A percentile compares a stretch with the other conserved stretches of the same genome.
phyloP scores from a whole-genome alignment of 108 stramenopile genomes.

The Seminavis robusta region DNA sequence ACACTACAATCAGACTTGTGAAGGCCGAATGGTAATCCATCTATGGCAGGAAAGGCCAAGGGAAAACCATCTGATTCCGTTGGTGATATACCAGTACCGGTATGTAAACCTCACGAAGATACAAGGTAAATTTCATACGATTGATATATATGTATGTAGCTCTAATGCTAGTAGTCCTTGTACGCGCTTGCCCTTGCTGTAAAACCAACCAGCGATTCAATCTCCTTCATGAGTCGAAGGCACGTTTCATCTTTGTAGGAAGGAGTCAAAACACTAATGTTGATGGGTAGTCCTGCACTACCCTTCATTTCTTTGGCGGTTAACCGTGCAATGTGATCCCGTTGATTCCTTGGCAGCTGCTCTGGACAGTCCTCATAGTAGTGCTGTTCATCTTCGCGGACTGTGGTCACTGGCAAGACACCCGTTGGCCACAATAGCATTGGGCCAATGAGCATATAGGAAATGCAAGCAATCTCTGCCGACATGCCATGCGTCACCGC shows the following conservation, averaged over 20 bases:
- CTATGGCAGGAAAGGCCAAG: no score
- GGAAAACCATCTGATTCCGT: no score
- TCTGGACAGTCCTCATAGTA: constrained; percentile 6
- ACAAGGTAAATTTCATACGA: no score
- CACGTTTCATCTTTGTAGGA: constrained; percentile 15
- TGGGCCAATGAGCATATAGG: constrained; percentile 13
- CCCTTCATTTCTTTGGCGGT: constrained; percentile 8
- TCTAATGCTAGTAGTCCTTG: no score
- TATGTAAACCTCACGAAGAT: no score
- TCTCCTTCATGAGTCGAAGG: constrained; percentile 23
- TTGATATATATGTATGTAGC: no score
- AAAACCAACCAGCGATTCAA: no score
- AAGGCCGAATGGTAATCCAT: no score
- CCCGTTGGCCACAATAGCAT: constrained; percentile 15
- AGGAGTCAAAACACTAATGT: constrained; percentile 14
- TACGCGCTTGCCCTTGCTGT: no score
- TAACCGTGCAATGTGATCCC: constrained; percentile 9
- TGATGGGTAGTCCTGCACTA: constrained; percentile 12
- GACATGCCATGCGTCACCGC: constrained; percentile 5
- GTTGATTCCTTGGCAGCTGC: constrained; percentile 8
- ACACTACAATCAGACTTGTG: no score
- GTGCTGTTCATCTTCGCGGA: constrained; percentile 4
- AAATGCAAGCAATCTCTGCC: constrained; percentile 4
- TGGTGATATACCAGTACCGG: no score
- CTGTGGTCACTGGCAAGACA: constrained; percentile 10